phyloP scores from a whole-genome alignment of 2,329 filamentous ascomycete genomes.

The Alternaria arborescens region DNA sequence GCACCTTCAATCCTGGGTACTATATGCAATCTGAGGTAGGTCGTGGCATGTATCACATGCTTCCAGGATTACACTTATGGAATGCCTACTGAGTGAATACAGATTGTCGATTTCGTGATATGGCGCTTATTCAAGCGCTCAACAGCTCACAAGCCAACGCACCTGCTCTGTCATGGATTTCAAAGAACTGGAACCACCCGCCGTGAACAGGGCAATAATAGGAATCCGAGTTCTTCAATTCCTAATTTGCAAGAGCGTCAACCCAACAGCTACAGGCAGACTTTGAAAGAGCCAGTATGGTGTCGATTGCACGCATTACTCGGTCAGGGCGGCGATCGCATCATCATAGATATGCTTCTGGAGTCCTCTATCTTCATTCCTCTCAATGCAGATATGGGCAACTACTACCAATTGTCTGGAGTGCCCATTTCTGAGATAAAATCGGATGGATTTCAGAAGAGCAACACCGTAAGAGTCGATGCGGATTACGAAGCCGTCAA shows the following conservation, averaged over 20 bases:
- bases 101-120: slow-evolving; percentile 65
- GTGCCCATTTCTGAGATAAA: slow-evolving; percentile 61
- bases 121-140: slow-evolving; percentile 76
- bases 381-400: slow-evolving; percentile 67
- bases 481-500: neutral
- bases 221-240: slow-evolving; percentile 59
- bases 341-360: slow-evolving; percentile 80
- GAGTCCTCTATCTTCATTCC: slow-evolving; percentile 79
- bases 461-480: neutral
- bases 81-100: slow-evolving; percentile 23
- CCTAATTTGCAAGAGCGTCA: slow-evolving; percentile 71
- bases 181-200: slow-evolving; percentile 58
- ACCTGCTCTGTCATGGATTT: slow-evolving; percentile 86
- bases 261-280: slow-evolving; percentile 74
- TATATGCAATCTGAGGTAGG: slow-evolving; percentile 57
- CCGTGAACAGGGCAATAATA: slow-evolving; percentile 38
- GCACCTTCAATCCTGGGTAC: slow-evolving; percentile 43
- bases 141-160: slow-evolving; percentile 65
- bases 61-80: neutral
- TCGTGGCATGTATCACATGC: slow-evolving; percentile 10
- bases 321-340: slow-evolving; percentile 75
- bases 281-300: slow-evolving; percentile 77
- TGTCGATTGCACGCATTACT: slow-evolving; percentile 75
- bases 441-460: slow-evolving; percentile 16
- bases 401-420: slow-evolving; percentile 84